Conservation (phyloP, 805 yeast genomes). For the Sugiyamaella valdiviana region DNA sequence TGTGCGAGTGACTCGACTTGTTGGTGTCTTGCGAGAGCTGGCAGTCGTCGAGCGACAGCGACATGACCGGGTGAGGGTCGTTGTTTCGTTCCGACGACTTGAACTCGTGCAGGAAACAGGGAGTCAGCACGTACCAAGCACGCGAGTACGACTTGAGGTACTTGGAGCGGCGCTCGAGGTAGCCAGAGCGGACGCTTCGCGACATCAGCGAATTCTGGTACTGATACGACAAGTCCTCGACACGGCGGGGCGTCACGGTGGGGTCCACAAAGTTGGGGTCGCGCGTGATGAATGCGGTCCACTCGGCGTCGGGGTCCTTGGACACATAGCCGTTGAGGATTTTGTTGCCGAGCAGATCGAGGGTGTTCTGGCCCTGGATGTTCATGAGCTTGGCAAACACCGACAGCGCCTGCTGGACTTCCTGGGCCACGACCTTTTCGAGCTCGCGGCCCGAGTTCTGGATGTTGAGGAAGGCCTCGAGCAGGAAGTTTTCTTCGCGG, state of each 20-base stretch:
- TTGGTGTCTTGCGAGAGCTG: conserved; percentile 76
- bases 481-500: conserved; percentile 75
- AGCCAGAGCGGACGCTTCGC: conserved; percentile 65
- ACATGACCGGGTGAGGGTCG: conserved; percentile 78
- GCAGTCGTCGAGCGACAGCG: conserved; percentile 72
- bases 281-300: conserved; percentile 75
- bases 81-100: conserved; percentile 74
- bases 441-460: conserved; percentile 84
- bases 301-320: conserved; percentile 75
- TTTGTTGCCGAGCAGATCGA: conserved; percentile 54
- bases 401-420: conserved; percentile 75
- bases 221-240: conserved; percentile 57
- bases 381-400: conserved; percentile 65
- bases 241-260: conserved; percentile 52
- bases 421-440: conserved; percentile 80
- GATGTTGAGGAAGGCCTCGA: conserved; percentile 81
- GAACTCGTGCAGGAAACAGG: conserved; percentile 84
- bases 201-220: conserved; percentile 66
- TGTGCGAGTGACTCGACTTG: conserved; percentile 37
- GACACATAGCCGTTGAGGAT: conserved; percentile 70
- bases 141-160: conserved; percentile 83
- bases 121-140: conserved; percentile 88
- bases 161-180: conserved; percentile 83
- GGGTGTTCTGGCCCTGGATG: conserved; percentile 26
- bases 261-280: conserved; percentile 68